phyloP scores from a whole-genome alignment of 805 yeast genomes.

The Jamesozyma jinghongensis region DNA sequence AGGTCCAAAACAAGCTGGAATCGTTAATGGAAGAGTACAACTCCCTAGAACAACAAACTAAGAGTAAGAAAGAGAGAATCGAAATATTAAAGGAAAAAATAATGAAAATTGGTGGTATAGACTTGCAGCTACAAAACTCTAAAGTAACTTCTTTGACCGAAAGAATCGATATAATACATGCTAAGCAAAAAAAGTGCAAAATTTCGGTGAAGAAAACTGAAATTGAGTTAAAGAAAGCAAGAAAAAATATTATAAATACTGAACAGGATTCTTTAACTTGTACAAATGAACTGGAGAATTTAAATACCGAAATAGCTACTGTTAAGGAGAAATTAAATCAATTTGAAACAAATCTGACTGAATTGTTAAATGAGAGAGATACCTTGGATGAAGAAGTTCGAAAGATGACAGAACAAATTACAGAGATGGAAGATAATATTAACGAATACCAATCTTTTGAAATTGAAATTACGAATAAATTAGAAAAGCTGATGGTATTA shows the following conservation, averaged over 20 bases:
- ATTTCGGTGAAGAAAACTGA: constrained; percentile 50
- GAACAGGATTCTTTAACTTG: constrained; percentile 39
- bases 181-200: constrained; percentile 49
- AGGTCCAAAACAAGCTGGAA: constrained; percentile 17
- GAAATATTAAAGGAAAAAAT: constrained; percentile 61
- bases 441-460: constrained; percentile 55
- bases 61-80: constrained; percentile 44
- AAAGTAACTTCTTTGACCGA: constrained; percentile 70
- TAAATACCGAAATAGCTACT: constrained; percentile 25
- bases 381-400: constrained; percentile 33
- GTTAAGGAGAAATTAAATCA: constrained; percentile 31
- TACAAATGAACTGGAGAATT: constrained; percentile 27
- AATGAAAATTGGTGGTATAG: constrained; percentile 87
- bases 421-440: constrained; percentile 36
- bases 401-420: constrained; percentile 34
- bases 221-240: constrained; percentile 51
- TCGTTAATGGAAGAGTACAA: constrained; percentile 35
- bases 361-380: constrained; percentile 36
- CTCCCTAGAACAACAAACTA: constrained; percentile 44
- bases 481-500: constrained; percentile 45
- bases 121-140: constrained; percentile 66
- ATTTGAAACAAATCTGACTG: constrained; percentile 24
- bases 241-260: constrained; percentile 39
- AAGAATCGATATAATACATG: constrained; percentile 49
- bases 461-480: constrained; percentile 53